These are phyloP conservation scores for Musa schizocarpa DNA, from an alignment of 176 grass and related monocot species.

Conservation along the genomic window DNA sequence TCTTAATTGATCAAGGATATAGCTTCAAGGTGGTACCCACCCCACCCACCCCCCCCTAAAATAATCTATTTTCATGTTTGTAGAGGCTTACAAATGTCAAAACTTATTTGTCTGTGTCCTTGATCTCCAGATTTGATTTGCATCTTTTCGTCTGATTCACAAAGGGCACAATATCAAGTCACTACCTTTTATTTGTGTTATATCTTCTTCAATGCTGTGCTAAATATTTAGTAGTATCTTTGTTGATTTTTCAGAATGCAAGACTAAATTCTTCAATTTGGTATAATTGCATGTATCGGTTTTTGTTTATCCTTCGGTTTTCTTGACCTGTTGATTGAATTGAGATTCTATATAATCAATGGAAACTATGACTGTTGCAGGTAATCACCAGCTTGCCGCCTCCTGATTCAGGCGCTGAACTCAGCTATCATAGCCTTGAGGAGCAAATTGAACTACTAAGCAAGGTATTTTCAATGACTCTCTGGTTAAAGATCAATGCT, in stretches of 20 bases:
- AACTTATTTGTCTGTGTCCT: background rate
- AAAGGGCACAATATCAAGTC: background rate
- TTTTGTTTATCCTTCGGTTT: background rate
- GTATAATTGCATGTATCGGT: no score
- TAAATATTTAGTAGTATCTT: no score
- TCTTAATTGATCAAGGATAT: conserved; percentile 96
- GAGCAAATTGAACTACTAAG: conserved; percentile 77
- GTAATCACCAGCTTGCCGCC: conserved; percentile 87
- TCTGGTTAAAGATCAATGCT: background rate
- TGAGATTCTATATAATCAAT: background rate
- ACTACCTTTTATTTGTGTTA: background rate
- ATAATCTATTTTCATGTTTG: background rate
- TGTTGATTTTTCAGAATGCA: no score
- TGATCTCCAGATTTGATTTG: background rate
- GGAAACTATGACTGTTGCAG: conserved; percentile 22
- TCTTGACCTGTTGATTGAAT: background rate
- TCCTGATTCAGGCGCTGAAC: conserved; percentile 58
- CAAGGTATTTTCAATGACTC: conserved; percentile 33
- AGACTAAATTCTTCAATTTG: no score
- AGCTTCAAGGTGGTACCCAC: conserved; percentile 71
- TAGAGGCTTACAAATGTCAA: background rate
- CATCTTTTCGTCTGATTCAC: background rate
- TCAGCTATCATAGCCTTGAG: conserved; percentile 57
- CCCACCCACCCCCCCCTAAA: background rate
- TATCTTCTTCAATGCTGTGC: background rate